Evolutionary conservation across 306 rosid genomes (phyloP).

Genomic region (Cucumis melo): DNA sequence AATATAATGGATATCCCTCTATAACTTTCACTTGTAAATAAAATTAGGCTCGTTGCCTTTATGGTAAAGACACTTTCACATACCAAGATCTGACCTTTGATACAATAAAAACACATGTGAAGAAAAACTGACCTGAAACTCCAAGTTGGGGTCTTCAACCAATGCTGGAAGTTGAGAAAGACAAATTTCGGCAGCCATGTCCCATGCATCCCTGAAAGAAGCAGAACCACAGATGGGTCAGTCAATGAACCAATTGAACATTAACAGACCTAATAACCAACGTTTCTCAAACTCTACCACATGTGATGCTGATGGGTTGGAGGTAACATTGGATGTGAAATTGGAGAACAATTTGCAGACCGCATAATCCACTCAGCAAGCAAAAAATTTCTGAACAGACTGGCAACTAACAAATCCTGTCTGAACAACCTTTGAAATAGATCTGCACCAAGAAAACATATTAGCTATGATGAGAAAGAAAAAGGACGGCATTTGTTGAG

Average conservation of each 20-base stretch:
- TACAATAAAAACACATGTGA: background rate
- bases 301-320: slow-evolving; percentile 98
- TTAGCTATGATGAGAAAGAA: background rate
- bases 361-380: slow-evolving; percentile 99
- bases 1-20: background rate
- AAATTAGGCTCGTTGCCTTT: background rate
- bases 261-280: slow-evolving; percentile 13
- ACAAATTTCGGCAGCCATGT: slow-evolving; percentile 99
- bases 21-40: background rate
- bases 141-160: slow-evolving; percentile 71
- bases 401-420: slow-evolving; percentile 93
- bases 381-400: slow-evolving; percentile 81
- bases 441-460: slow-evolving; percentile 39
- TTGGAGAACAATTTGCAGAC: slow-evolving; percentile 93
- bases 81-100: background rate
- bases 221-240: slow-evolving; percentile 8
- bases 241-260: slow-evolving; percentile 4
- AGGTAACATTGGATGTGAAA: slow-evolving; percentile 82
- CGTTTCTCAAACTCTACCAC: slow-evolving; percentile 49
- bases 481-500: background rate
- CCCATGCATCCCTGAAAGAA: slow-evolving; percentile 98
- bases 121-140: slow-evolving; percentile 51
- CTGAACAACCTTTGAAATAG: slow-evolving; percentile 94
- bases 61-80: background rate
- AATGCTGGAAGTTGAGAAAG: slow-evolving; percentile 92